phyloP scores from a whole-genome alignment of 1,284 basidiomycete genomes.

The Ustilago nuda region DNA sequence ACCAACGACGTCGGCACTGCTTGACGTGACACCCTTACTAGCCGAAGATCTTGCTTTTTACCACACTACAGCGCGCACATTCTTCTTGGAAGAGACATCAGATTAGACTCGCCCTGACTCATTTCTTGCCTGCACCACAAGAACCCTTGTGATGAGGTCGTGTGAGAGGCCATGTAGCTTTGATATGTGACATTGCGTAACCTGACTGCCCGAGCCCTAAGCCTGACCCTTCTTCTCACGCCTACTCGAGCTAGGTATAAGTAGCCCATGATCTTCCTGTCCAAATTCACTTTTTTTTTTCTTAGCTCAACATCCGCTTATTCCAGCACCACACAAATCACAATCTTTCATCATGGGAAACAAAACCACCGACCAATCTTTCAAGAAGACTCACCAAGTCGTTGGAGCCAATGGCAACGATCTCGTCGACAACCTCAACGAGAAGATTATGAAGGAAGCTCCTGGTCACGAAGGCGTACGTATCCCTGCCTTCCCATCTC shows the following conservation, averaged over 20 bases:
- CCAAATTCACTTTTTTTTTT: not conserved
- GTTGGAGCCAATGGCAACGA: slow-evolving; percentile 47
- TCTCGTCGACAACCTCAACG: slow-evolving; percentile 48
- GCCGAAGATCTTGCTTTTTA: slow-evolving; percentile 4
- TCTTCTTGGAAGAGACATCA: not conserved
- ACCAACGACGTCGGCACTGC: slow-evolving; percentile 38
- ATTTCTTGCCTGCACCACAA: not conserved
- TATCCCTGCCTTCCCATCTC: not conserved
- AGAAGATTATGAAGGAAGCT: slow-evolving; percentile 42
- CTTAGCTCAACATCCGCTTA: not conserved
- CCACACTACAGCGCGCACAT: not conserved
- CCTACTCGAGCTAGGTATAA: not conserved
- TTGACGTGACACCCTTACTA: slow-evolving; percentile 21
- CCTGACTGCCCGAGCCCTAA: not conserved
- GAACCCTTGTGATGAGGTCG: not conserved
- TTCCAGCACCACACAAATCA: not conserved
- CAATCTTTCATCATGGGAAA: slow-evolving; percentile 21
- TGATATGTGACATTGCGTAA: slow-evolving; percentile 13
- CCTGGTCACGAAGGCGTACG: slow-evolving; percentile 49
- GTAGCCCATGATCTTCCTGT: not conserved
- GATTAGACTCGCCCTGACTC: not conserved
- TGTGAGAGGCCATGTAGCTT: not conserved
- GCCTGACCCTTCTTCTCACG: not conserved
- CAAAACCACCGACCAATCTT: slow-evolving; percentile 43
- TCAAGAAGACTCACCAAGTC: slow-evolving; percentile 51